Conservation (phyloP, 2,329 filamentous ascomycete species). For the Verticillium tricorpus region DNA sequence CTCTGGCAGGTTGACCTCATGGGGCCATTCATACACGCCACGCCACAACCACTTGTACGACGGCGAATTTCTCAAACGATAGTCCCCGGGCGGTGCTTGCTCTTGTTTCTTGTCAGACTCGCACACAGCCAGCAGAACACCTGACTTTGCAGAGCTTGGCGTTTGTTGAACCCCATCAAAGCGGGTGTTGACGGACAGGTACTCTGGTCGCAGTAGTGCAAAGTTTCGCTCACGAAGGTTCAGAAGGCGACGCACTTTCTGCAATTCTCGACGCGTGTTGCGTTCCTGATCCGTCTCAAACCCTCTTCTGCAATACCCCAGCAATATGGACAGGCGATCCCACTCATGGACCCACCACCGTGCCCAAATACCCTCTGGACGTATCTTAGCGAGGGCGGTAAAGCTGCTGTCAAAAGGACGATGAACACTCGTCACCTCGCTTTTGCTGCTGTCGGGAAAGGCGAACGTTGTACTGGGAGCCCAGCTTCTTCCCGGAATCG, state of each 20-base stretch:
- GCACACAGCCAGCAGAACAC: not conserved
- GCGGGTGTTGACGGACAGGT: not conserved
- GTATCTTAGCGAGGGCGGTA: not conserved
- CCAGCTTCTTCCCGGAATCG: not conserved
- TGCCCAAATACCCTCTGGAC: not conserved
- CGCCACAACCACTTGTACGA: not conserved
- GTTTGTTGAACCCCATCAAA: not conserved
- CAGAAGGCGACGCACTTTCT: not conserved
- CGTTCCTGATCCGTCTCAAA: not conserved
- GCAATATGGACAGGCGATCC: not conserved
- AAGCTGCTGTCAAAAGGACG: not conserved
- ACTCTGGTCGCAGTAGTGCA: not conserved
- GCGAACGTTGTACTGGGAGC: not conserved
- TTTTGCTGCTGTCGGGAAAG: not conserved
- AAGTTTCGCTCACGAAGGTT: not conserved
- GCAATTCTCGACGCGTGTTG: not conserved
- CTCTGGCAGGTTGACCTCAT: not conserved
- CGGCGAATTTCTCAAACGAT: not conserved
- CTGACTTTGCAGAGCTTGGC: not conserved
- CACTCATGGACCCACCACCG: not conserved
- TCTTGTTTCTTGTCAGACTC: not conserved
- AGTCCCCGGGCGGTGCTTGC: not conserved
- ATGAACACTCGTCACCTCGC: not conserved
- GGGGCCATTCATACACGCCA: not conserved
- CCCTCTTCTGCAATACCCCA: not conserved